Evolutionary conservation across 306 rosid species (phyloP), one percentile per base, ranked within the genome.

Genomic region (Amphicarpaea edgeworthii): DNA sequence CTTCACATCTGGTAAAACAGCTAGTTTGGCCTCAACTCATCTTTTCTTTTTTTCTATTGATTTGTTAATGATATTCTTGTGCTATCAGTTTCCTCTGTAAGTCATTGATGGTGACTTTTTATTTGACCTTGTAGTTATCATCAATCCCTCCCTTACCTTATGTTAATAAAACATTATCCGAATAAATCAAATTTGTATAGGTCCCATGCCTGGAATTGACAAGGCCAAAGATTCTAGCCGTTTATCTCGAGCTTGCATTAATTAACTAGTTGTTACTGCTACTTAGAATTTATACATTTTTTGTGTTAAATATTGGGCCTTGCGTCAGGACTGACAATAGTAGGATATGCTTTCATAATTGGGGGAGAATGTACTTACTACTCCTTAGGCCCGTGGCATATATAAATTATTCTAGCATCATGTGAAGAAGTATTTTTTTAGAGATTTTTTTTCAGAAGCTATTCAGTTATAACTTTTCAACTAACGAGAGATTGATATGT

Each of bases 121-220:
- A 79, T 82, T 82, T 76, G 90, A 87, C 90, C 76, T 82, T 63
- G 72, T 57, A 73, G 77, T 82, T 68, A 84, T 82, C 87, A 64
- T 30, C 77, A 76, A 58, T 54, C 58, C 30, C 73, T 58, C 72
- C 73, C 41, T 46, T 15, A 2, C 72, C 78, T 69, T 34, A 2
- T 49, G 38, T 70, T 72, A 63, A 46, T 30, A 40, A 24, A 63
- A 83, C 65, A 76, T 81, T 69, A 84, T 83, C 61, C 34, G 45
- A 79, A 59, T 58, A 68, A 83, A 68, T 75, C 23, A 69, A 68
- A 54, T 14, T 2, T 62, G 11, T 63, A 65, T 68, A 21, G 82
- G 85, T 68, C 79, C 79, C 83, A 74, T 58, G 65, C 59, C 57
- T 30, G 42, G 47, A 73, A 60, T 38, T 21, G 79, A 81, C 68